Evolutionary conservation across 495 filamentous ascomycete species (phyloP), one percentile per base, ranked within the genome.

Genomic region (Aspergillus steynii): DNA sequence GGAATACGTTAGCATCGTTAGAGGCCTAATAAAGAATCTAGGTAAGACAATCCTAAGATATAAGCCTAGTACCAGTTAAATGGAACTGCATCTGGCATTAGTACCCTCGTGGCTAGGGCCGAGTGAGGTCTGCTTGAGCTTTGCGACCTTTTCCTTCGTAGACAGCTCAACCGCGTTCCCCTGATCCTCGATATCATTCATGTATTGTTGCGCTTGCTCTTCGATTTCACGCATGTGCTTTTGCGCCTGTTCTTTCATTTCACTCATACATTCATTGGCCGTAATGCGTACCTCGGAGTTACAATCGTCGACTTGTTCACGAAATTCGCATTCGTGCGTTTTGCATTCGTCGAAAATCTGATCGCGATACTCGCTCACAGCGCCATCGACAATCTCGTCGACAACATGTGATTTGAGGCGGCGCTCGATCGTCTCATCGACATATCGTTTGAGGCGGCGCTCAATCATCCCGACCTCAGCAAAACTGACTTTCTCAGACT

Each of bases 271-370:
- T 52, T 65, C 63, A 55, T 55, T 56, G 50, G 63, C 55, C 34
- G 59, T 65, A 20, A 4, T 58, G 50, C 63, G 63, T 55, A 65
- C 42, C 50, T 65, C 63, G 63, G 29, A 1, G 63, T 58, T 61
- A 56, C 58, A 54, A 59, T 65, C 59, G 59, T 65, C 63, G 50
- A 65, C 50, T 42, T 65, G 58, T 50, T 65, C 63, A 37, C 50
- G 50, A 55, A 62, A 62, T 48, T 66, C 60, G 60, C 53, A 47
- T 58, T 60, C 52, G 48, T 62, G 59, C 29, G 25, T 59, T 58
- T 48, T 66, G 57, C 47, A 62, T 62, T 48, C 60, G 48, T 60
- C 60, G 25, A 26, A 56, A 49, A 66, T 29, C 56, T 60, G 60
- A 51, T 66, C 64, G 54, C 60, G 60, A 58, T 53, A 60, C 27